Percentiles rank a stretch among this genome's conserved stretches.
phyloP scores from a whole-genome alignment of 306 rosid species.

The Pyrus betulifolia region DNA sequence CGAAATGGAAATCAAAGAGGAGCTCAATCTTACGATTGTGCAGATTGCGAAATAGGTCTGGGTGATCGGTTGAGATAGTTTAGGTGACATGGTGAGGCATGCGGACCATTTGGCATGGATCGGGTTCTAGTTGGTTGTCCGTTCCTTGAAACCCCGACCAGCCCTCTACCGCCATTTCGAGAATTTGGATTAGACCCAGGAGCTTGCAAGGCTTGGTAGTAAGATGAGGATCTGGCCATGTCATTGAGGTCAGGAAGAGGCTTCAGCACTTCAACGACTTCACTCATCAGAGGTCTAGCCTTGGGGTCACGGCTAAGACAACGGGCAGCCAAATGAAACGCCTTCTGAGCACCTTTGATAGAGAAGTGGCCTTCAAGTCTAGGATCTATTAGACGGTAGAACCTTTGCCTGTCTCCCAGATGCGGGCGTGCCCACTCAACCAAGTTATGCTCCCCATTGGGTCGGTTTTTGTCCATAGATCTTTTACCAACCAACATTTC shows the following conservation, averaged over 20 bases:
- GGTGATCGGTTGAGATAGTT: constrained; percentile 24
- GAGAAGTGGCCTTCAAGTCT: constrained; percentile 42
- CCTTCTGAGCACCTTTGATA: constrained; percentile 25
- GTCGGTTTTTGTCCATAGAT: constrained; percentile 31
- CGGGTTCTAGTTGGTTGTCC: constrained; percentile 23
- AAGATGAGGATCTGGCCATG: constrained; percentile 19
- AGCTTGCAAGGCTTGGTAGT: constrained; percentile 11
- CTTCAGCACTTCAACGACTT: constrained; percentile 31
- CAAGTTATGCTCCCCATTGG: constrained; percentile 24
- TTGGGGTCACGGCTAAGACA: constrained; percentile 37
- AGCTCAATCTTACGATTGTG: constrained; percentile 1
- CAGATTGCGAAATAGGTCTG: not conserved
- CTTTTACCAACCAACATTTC: constrained; percentile 55
- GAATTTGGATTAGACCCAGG: constrained; percentile 10
- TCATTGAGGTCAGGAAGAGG: constrained; percentile 21
- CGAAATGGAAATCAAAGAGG: not conserved
- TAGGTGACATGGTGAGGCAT: constrained; percentile 18
- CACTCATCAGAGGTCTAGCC: constrained; percentile 54
- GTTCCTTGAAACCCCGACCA: constrained; percentile 8
- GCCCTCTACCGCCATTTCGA: constrained; percentile 7
- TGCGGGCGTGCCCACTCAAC: constrained; percentile 46
- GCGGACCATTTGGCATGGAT: constrained; percentile 25
- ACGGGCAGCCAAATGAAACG: constrained; percentile 26
- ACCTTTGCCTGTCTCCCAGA: constrained; percentile 11
- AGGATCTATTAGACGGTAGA: constrained; percentile 39